Conservation (phyloP, 1,284 basidiomycete genomes). For the Trichosporon sp. region DNA sequence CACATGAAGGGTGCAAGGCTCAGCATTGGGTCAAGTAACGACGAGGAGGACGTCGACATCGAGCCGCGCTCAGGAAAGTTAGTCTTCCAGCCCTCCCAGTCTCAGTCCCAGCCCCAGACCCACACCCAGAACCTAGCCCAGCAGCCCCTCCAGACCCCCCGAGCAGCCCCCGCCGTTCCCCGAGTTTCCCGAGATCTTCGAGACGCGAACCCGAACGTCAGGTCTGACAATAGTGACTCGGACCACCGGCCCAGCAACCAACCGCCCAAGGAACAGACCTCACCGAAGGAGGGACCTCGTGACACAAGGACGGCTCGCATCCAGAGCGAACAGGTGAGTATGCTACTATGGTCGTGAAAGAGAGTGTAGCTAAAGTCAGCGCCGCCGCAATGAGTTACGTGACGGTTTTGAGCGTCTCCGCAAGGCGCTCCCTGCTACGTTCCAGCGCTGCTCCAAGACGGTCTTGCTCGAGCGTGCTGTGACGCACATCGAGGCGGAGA, state of each 20-base stretch:
- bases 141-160: background rate
- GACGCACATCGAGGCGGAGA: constrained; percentile 41
- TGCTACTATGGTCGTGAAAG: background rate
- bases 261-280: background rate
- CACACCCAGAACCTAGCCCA: constrained; percentile 1
- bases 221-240: constrained; percentile 14
- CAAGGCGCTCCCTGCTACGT: constrained; percentile 77
- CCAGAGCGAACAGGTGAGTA: constrained; percentile 50
- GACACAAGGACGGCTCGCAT: constrained; percentile 34
- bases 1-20: background rate
- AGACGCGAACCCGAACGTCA: background rate
- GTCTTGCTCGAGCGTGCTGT: constrained; percentile 79
- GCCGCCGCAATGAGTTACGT: constrained; percentile 79
- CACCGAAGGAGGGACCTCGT: background rate
- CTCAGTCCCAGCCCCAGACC: background rate
- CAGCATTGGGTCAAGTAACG: constrained; percentile 12
- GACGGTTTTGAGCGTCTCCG: constrained; percentile 83
- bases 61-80: constrained; percentile 6
- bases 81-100: background rate
- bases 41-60: constrained; percentile 9
- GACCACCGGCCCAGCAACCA: constrained; percentile 1
- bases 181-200: background rate
- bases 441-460: constrained; percentile 86
- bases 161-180: constrained; percentile 4
- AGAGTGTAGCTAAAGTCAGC: constrained; percentile 66